Percentiles rank a stretch among this genome's conserved stretches.
phyloP scores from a whole-genome alignment of 305 asterid genomes.

The Coffea humblotiana region DNA sequence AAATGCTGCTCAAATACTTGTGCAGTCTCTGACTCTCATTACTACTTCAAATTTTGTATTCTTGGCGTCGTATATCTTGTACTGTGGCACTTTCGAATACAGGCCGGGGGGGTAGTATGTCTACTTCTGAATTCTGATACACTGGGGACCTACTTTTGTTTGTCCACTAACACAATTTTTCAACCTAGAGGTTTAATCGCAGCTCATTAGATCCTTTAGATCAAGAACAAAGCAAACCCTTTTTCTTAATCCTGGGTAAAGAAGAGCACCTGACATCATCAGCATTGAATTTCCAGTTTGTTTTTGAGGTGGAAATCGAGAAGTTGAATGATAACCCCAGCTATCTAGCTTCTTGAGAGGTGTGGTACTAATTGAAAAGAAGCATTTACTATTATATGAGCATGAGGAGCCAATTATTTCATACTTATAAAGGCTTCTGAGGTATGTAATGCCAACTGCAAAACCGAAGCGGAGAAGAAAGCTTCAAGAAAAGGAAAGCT shows the following conservation, averaged over 20 bases:
- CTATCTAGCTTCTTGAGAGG: slow-evolving; percentile 8
- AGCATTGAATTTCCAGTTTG: slow-evolving; percentile 24
- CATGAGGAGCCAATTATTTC: slow-evolving; percentile 36
- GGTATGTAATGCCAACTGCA: slow-evolving; percentile 19
- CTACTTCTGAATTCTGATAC: not conserved
- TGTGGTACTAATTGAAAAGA: slow-evolving; percentile 5
- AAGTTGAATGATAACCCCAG: not conserved
- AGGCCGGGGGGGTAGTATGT: not conserved
- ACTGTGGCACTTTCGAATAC: not conserved
- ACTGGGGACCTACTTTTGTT: not conserved
- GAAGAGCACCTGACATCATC: slow-evolving; percentile 5
- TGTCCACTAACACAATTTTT: not conserved
- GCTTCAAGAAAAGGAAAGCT: slow-evolving; percentile 31
- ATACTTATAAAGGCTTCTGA: slow-evolving; percentile 8
- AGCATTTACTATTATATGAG: slow-evolving; percentile 25
- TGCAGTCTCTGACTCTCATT: no score
- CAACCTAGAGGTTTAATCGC: not conserved
- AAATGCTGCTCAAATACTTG: no score
- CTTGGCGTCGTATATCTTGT: not conserved
- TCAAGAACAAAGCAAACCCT: not conserved
- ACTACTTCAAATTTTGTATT: not conserved
- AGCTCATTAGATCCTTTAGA: not conserved
- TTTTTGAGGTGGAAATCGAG: slow-evolving; percentile 2
- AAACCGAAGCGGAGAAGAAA: slow-evolving; percentile 30
- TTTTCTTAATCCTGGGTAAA: slow-evolving; percentile 1